These are phyloP conservation scores for Citrus inodora DNA, from an alignment of 345 rosid species.

Conservation along the genomic window DNA sequence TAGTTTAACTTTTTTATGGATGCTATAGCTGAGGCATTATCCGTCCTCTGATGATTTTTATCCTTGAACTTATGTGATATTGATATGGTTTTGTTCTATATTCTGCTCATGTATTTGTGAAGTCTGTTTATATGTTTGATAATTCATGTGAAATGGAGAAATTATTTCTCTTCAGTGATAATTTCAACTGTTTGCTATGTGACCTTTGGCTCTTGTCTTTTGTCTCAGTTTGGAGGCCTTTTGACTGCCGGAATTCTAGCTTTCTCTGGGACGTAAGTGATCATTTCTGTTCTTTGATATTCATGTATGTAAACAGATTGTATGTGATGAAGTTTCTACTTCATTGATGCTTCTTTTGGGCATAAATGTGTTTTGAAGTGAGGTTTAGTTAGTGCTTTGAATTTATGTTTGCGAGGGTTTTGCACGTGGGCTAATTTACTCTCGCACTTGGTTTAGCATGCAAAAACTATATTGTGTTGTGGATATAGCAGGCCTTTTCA, in stretches of 20 bases:
- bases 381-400: neutral
- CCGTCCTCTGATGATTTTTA: neutral
- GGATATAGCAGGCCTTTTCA: neutral
- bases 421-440: neutral
- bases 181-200: neutral
- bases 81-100: neutral
- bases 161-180: neutral
- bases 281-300: constrained; percentile 10
- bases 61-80: too few relatives aligned
- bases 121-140: neutral
- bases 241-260: constrained; percentile 78
- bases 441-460: neutral
- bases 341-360: constrained; percentile 2
- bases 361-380: neutral
- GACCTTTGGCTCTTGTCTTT: neutral
- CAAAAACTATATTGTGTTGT: neutral
- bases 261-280: constrained; percentile 89
- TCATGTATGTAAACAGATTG: neutral
- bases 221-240: constrained; percentile 84
- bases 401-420: neutral
- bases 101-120: neutral
- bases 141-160: neutral
- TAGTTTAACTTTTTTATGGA: neutral
- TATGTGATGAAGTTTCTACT: neutral
- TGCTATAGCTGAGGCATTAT: neutral